Base-by-base conservation (phyloP, 768 basidiomycete genomes). In the Symmetrospora coprosmae region DNA sequence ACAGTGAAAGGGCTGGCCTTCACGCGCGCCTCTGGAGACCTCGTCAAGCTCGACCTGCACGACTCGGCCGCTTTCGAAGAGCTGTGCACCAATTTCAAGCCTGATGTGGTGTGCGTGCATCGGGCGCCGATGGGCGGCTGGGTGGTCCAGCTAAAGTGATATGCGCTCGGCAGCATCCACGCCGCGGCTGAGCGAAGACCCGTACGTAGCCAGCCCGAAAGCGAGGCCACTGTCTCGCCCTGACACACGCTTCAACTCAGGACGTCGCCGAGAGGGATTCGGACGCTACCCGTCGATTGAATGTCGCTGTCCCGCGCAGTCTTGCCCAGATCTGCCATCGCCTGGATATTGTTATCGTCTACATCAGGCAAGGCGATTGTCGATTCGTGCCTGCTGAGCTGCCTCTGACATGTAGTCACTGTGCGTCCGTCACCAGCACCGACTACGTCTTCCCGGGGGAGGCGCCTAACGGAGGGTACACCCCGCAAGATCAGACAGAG, bases 361-460 rank as follows among this genome's bases (percentile, higher is more conserved):
- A 90, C 74, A 89, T 99, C 66, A 92, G 89, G 5, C 96, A 90
- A 34, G 87, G 38, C 14, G 85, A 81, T 63, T 45, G 73, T 62
- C 35, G n/a, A 14, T 45, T 41, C 6, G 23, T 14, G 40, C 11
- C 19, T 39, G n/a, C n/a, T n/a, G n/a, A n/a, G n/a, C n/a, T n/a
- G n/a, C n/a, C n/a, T n/a, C n/a, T n/a, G n/a, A n/a, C n/a, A n/a
- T n/a, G n/a, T n/a, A n/a, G n/a, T n/a, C n/a, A n/a, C 21, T 45
- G 64, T 46, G 35, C 37, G 40, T 37, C 28, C 27, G 21, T 21
- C 61, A 5, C 35, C 34, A 37, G 28, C 66, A 84, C 90, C 16
- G 37, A 99, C 73, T 96, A 96, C 73, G 89, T 99, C 16, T 97
- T 97, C 69, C 87, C 91, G 64, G 92, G 92, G 1, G 82, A 79